Evolutionary conservation across 164 flowering plant genomes (phyloP).

Genomic region (Nymphaea colorata): DNA sequence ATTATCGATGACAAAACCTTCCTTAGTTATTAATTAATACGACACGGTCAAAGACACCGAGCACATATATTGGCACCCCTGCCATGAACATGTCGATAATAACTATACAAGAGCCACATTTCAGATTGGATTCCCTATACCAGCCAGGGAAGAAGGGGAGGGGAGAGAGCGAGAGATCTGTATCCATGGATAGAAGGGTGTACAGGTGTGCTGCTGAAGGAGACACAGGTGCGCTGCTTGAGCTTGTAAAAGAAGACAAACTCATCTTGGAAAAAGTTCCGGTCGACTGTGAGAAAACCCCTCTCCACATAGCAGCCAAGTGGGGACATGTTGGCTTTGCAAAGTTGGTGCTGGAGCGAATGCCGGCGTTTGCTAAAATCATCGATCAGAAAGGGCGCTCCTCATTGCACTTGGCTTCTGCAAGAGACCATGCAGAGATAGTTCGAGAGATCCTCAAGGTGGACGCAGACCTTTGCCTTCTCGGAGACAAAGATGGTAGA

Average conservation of each 20-base stretch:
- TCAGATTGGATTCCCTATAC: no score
- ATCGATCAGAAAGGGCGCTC: slow-evolving; percentile 6
- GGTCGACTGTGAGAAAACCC: slow-evolving; percentile 1
- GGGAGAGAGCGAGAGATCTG: background rate
- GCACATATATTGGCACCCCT: no score
- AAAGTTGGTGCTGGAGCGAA: slow-evolving; percentile 1
- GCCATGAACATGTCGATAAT: no score
- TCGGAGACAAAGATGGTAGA: background rate
- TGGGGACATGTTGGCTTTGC: slow-evolving; percentile 9
- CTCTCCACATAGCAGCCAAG: slow-evolving; percentile 12
- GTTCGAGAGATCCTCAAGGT: slow-evolving; percentile 1
- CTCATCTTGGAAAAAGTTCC: slow-evolving; percentile 9
- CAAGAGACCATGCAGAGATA: slow-evolving; percentile 12
- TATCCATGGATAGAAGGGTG: background rate
- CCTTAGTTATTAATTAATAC: no score
- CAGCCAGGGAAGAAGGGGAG: background rate
- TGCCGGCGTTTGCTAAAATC: slow-evolving; percentile 9
- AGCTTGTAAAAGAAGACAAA: background rate
- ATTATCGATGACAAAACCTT: no score
- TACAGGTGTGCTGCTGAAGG: background rate
- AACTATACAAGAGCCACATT: no score
- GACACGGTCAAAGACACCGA: no score
- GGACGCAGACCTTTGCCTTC: background rate
- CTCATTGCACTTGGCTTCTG: slow-evolving; percentile 23
- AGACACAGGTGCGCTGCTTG: background rate